Evolutionary conservation across 179 eudicot genomes (phyloP), one percentile per base, ranked within the genome.

Genomic region (Sideroxylon spinosum): DNA sequence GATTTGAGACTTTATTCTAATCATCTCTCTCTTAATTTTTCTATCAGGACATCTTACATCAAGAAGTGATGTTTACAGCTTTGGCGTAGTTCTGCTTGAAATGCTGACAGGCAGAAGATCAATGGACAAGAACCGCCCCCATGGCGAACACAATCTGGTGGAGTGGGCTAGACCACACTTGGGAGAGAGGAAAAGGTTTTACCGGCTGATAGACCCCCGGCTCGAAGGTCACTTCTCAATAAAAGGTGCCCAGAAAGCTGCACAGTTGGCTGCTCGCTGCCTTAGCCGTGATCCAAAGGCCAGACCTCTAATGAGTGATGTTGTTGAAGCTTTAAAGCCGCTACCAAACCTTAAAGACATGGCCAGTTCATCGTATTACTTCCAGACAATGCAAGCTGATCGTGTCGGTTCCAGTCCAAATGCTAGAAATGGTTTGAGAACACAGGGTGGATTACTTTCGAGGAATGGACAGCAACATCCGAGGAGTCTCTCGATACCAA

Each of bases 351-450:
- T 87, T 32, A 85, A 85, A 68, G 89, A 94, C 89, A 91, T 93
- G 94, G 98, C 98, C n/a, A 89, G 97, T 85, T 89, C 98, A 22
- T 90, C 97, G 32, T 91, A 90, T 78, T 89, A 86, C 80, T 91
- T 91, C 78, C 96, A 91, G 81, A 90, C 93, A 48, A 89, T 89
- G 87, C 97, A 93, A 81, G 85, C 88, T 1, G 97, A 91, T 37
- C 91, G 97, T 3, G 73, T 82, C 19, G 80, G 88, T 76, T 85
- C 92, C 14, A 93, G 90, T 86, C 94, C 91, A 0, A 93, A 80
- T 78, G 74, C 86, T 23, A 90, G 89, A 77, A 90, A 85, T 28
- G 89, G 84, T 78, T 16, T 74, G 9, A 88, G 87, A 75, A 52
- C 82, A 0, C 86, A 84, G 64, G 60, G 70, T 20, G 91, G 85